Conservation (phyloP, 306 rosid genomes). For the Inga laurina region DNA sequence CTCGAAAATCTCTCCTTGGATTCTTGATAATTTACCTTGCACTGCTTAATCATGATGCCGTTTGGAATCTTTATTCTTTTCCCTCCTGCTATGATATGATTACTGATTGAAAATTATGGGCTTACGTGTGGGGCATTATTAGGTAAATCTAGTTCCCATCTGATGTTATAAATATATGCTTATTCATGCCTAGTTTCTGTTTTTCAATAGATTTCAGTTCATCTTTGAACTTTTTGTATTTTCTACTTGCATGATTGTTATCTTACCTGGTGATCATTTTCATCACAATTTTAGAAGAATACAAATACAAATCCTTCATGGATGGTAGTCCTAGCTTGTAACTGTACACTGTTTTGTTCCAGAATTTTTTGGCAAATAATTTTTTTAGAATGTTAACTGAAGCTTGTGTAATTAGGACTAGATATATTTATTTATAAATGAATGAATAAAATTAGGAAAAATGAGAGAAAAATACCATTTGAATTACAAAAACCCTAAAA, state of each 20-base stretch:
- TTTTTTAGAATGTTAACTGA: background rate
- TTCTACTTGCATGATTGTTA: background rate
- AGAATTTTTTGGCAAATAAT: background rate
- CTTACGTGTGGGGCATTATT: background rate
- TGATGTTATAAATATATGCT: background rate
- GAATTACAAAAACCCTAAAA: too few relatives aligned
- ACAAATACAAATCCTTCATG: background rate
- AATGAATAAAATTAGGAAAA: background rate
- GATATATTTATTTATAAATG: background rate
- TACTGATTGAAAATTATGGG: slow-evolving; percentile 30
- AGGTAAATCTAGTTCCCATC: background rate
- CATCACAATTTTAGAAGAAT: background rate
- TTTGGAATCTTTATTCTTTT: slow-evolving; percentile 20
- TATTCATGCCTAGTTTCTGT: background rate
- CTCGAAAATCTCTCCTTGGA: slow-evolving; percentile 68
- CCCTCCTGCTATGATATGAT: slow-evolving; percentile 9
- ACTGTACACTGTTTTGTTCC: slow-evolving; percentile 30
- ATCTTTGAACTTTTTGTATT: background rate
- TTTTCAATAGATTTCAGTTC: background rate
- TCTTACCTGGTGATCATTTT: background rate
- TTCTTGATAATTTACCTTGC: slow-evolving; percentile 45
- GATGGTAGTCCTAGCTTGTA: background rate
- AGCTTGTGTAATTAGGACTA: background rate
- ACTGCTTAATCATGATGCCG: slow-evolving; percentile 21
- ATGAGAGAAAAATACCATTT: too few relatives aligned